phyloP scores from a whole-genome alignment of 768 basidiomycete genomes.

The Tulasnella sp. region DNA sequence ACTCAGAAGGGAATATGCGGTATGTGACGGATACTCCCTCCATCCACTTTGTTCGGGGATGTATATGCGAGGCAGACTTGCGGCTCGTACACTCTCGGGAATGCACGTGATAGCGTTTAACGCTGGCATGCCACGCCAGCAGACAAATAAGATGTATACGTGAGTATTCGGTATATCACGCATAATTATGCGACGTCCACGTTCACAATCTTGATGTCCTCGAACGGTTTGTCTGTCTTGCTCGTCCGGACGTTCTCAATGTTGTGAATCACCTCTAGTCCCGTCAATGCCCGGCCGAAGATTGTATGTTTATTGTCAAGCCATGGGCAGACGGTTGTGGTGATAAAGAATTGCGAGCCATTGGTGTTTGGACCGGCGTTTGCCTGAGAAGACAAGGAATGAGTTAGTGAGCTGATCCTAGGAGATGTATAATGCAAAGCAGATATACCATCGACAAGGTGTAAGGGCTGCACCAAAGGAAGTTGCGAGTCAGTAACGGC shows the following conservation, averaged over 20 bases:
- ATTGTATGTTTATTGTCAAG: slow-evolving; percentile 86
- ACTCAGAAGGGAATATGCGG: too few species aligned
- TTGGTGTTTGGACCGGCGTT: slow-evolving; percentile 86
- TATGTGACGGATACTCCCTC: too few species aligned
- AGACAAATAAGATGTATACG: background rate
- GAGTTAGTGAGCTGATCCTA: background rate
- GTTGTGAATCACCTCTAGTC: slow-evolving; percentile 78
- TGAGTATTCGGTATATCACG: background rate
- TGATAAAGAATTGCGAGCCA: slow-evolving; percentile 97
- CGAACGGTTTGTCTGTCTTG: slow-evolving; percentile 80
- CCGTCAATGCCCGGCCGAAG: slow-evolving; percentile 80
- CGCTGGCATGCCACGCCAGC: too few species aligned
- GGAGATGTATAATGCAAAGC: slow-evolving; percentile 19
- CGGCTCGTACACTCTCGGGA: too few species aligned
- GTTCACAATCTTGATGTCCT: slow-evolving; percentile 86
- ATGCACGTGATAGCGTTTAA: too few species aligned
- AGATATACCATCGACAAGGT: slow-evolving; percentile 68
- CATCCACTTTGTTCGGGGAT: too few species aligned
- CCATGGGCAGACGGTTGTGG: slow-evolving; percentile 89
- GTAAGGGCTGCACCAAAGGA: slow-evolving; percentile 54
- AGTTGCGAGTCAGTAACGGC: background rate
- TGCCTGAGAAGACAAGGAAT: slow-evolving; percentile 35
- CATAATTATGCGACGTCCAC: slow-evolving; percentile 19
- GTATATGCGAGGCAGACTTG: too few species aligned
- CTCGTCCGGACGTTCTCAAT: slow-evolving; percentile 87